A percentile compares a stretch with the other conserved stretches of the same genome.
Conservation (phyloP, 2,329 filamentous ascomycete genomes). For the Geosmithia flava region DNA sequence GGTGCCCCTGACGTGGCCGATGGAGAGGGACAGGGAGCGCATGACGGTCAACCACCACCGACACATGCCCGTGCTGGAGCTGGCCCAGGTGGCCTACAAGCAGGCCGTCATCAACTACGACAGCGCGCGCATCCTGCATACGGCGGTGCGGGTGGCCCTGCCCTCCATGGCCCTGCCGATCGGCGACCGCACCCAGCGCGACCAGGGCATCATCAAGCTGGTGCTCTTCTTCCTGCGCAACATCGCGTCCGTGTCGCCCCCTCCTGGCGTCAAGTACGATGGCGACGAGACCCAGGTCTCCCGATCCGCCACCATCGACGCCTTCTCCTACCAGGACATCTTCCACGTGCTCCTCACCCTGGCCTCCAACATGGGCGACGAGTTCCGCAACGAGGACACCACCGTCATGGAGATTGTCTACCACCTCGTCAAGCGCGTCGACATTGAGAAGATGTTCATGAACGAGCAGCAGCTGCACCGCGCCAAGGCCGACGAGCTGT, state of each 20-base stretch:
- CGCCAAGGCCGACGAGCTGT: constrained; percentile 61
- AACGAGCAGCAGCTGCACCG: constrained; percentile 58
- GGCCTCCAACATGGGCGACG: constrained; percentile 85
- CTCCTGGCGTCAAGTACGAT: constrained; percentile 60
- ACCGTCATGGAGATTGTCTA: constrained; percentile 87
- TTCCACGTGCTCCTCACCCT: constrained; percentile 76
- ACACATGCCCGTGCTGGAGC: constrained; percentile 78
- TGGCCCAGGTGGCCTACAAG: constrained; percentile 85
- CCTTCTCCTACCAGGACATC: constrained; percentile 83
- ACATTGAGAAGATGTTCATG: constrained; percentile 76
- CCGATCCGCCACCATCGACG: constrained; percentile 75
- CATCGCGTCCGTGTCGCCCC: constrained; percentile 69
- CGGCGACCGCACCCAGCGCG: constrained; percentile 62
- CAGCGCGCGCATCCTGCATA: constrained; percentile 63
- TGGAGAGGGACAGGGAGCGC: constrained; percentile 64
- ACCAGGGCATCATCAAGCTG: constrained; percentile 87
- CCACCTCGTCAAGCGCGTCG: constrained; percentile 81
- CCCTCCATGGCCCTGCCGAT: constrained; percentile 74
- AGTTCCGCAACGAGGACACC: constrained; percentile 82
- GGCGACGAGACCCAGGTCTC: constrained; percentile 87
- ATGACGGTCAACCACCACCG: constrained; percentile 90
- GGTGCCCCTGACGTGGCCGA: constrained; percentile 87
- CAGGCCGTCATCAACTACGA: constrained; percentile 77
- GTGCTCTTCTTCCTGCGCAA: constrained; percentile 85
- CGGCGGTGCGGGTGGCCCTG: constrained; percentile 67